Evolutionary conservation across 2,329 filamentous ascomycete genomes (phyloP).

Genomic region (Didymella keratinophila): DNA sequence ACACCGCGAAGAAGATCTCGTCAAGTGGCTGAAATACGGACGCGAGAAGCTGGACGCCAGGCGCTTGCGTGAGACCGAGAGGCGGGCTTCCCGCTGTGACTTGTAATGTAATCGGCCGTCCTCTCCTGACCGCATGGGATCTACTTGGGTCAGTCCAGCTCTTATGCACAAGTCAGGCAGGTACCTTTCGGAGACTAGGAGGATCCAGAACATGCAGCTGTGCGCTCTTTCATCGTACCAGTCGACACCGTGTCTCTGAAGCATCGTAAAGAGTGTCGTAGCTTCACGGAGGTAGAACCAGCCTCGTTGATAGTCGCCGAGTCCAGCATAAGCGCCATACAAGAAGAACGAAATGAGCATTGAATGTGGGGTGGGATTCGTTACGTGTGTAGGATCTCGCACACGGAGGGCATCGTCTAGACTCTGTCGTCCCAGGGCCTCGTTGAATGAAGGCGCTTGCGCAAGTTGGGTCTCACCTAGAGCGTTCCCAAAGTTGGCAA

Average conservation of each 20-base stretch:
- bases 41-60: slow-evolving; percentile 63
- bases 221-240: slow-evolving; percentile 27
- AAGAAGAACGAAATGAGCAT: slow-evolving; percentile 81
- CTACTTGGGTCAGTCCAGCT: slow-evolving; percentile 44
- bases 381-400: slow-evolving; percentile 28
- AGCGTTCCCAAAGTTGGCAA: slow-evolving; percentile 37
- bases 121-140: slow-evolving; percentile 75
- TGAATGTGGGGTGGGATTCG: slow-evolving; percentile 32
- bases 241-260: slow-evolving; percentile 15
- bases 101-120: slow-evolving; percentile 73
- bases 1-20: slow-evolving; percentile 67
- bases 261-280: slow-evolving; percentile 64
- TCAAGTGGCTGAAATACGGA: slow-evolving; percentile 72
- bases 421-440: slow-evolving; percentile 22
- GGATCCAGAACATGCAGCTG: slow-evolving; percentile 35
- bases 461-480: slow-evolving; percentile 10
- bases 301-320: slow-evolving; percentile 77
- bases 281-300: slow-evolving; percentile 84
- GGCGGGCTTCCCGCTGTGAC: slow-evolving; percentile 72
- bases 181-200: slow-evolving; percentile 40
- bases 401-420: slow-evolving; percentile 38
- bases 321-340: slow-evolving; percentile 74
- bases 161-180: neutral
- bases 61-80: slow-evolving; percentile 67
- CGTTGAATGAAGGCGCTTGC: neutral